Evolutionary conservation across 768 basidiomycete species (phyloP).

Genomic region (Amanita thiersii): DNA sequence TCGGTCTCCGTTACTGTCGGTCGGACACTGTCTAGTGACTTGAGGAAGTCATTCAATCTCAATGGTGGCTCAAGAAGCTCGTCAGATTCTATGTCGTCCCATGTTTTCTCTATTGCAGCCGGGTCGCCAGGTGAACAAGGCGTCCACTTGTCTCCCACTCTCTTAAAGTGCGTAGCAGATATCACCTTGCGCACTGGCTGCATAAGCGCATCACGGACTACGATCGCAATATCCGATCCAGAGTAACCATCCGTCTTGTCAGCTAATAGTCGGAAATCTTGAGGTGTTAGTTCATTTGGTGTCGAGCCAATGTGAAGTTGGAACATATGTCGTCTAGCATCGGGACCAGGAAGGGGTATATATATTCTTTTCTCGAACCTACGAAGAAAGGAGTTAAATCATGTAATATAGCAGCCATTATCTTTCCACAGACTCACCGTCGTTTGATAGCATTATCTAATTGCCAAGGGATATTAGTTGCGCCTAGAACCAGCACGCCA

Average conservation of each 20-base stretch:
- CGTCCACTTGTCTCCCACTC: slow-evolving; percentile 64
- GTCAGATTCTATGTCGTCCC: slow-evolving; percentile 83
- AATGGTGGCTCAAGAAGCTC: slow-evolving; percentile 88
- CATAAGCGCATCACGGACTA: slow-evolving; percentile 97
- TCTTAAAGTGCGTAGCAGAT: slow-evolving; percentile 91
- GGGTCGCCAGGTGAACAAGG: slow-evolving; percentile 95
- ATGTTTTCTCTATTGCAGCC: slow-evolving; percentile 77
- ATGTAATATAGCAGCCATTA: neutral
- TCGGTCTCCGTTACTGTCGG: slow-evolving; percentile 88
- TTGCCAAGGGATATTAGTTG: slow-evolving; percentile 99
- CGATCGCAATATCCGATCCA: slow-evolving; percentile 89
- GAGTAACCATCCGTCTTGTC: slow-evolving; percentile 90
- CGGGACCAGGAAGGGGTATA: slow-evolving; percentile 91
- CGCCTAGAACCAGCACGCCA: slow-evolving; percentile 92
- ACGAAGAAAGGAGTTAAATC: neutral
- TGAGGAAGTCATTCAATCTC: slow-evolving; percentile 71
- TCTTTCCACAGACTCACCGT: slow-evolving; percentile 38
- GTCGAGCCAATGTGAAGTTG: slow-evolving; percentile 93
- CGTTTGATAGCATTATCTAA: slow-evolving; percentile 97
- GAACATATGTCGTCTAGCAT: slow-evolving; percentile 92
- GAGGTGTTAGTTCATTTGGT: slow-evolving; percentile 70
- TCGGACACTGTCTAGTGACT: slow-evolving; percentile 66
- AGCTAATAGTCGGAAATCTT: slow-evolving; percentile 78
- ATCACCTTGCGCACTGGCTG: slow-evolving; percentile 96
- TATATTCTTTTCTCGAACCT: slow-evolving; percentile 98